These are phyloP conservation scores for Diaporthe australafricana DNA, from an alignment of 2,329 filamentous ascomycete species.

Conservation along the genomic window DNA sequence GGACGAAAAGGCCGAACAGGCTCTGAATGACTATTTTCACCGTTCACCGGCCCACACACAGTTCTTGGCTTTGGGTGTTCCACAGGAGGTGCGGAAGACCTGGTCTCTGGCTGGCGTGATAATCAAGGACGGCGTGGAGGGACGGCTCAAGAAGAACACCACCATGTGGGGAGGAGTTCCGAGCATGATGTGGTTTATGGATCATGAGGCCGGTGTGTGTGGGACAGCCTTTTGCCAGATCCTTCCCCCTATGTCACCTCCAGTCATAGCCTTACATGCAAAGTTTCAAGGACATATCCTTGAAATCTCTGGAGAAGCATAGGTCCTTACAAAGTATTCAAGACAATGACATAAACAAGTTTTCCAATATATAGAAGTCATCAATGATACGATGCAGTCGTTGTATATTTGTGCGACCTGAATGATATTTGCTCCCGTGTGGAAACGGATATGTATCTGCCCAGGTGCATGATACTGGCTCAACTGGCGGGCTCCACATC, in stretches of 20 bases:
- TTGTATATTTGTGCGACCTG: no score
- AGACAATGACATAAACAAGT: no score
- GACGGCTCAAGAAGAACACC: slow-evolving; percentile 38
- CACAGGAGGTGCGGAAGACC: slow-evolving; percentile 39
- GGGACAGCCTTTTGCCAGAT: slow-evolving; percentile 41
- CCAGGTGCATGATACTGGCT: no score
- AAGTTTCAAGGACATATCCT: slow-evolving; percentile 39
- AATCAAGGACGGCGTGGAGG: slow-evolving; percentile 41
- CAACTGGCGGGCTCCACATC: no score
- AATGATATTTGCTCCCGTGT: no score
- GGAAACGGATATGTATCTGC: no score
- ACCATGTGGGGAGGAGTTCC: slow-evolving; percentile 41
- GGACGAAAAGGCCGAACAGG: slow-evolving; percentile 40
- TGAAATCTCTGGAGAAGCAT: background rate
- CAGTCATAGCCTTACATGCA: slow-evolving; percentile 39
- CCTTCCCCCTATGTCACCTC: slow-evolving; percentile 40
- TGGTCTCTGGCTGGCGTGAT: slow-evolving; percentile 43
- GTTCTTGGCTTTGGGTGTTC: slow-evolving; percentile 39
- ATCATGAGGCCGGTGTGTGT: slow-evolving; percentile 41
- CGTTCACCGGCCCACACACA: slow-evolving; percentile 33
- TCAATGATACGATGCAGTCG: no score
- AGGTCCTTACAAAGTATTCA: no score
- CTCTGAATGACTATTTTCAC: slow-evolving; percentile 41
- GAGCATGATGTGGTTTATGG: slow-evolving; percentile 43
- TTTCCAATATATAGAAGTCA: no score